These are phyloP conservation scores for Aspergillus calidoustus DNA, from an alignment of 2,329 filamentous ascomycete species.

Conservation along the genomic window DNA sequence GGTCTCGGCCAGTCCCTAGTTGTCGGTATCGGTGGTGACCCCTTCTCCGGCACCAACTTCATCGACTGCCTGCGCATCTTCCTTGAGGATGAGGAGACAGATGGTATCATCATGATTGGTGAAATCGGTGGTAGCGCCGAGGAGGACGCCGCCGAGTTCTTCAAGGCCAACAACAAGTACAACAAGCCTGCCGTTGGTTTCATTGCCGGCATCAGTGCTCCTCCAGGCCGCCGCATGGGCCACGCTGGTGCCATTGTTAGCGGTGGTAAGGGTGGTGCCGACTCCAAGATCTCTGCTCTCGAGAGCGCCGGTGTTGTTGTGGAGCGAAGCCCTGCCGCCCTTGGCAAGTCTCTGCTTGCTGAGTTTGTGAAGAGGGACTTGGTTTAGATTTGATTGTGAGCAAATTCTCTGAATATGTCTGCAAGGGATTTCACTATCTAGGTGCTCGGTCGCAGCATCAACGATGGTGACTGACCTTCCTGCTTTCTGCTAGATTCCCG, in stretches of 20 bases:
- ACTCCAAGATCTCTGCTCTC: slow-evolving; percentile 96
- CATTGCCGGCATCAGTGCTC: slow-evolving; percentile 97
- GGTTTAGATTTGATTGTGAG: slow-evolving; percentile 63
- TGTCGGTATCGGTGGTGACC: slow-evolving; percentile 96
- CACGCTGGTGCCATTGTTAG: slow-evolving; percentile 98
- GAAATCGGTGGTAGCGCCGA: slow-evolving; percentile 98
- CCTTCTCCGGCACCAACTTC: slow-evolving; percentile 99
- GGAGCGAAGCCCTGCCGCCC: slow-evolving; percentile 86
- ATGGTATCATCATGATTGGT: slow-evolving; percentile 99
- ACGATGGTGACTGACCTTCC: neutral
- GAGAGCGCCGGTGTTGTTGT: slow-evolving; percentile 94
- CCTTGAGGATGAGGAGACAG: slow-evolving; percentile 92
- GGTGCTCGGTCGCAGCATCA: slow-evolving; percentile 2
- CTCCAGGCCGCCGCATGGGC: slow-evolving; percentile 95
- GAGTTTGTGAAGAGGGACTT: slow-evolving; percentile 97
- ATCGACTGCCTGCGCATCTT: slow-evolving; percentile 99
- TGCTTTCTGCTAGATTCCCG: slow-evolving; percentile 15
- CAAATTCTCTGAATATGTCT: neutral
- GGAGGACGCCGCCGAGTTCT: slow-evolving; percentile 96
- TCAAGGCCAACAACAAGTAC: slow-evolving; percentile 86
- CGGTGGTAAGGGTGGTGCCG: slow-evolving; percentile 95
- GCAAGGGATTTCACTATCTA: neutral
- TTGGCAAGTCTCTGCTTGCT: slow-evolving; percentile 91
- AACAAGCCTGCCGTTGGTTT: slow-evolving; percentile 98
- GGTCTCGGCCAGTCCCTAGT: slow-evolving; percentile 97